Base-by-base conservation (phyloP, 768 basidiomycete genomes). In the Cyathus striatus region DNA sequence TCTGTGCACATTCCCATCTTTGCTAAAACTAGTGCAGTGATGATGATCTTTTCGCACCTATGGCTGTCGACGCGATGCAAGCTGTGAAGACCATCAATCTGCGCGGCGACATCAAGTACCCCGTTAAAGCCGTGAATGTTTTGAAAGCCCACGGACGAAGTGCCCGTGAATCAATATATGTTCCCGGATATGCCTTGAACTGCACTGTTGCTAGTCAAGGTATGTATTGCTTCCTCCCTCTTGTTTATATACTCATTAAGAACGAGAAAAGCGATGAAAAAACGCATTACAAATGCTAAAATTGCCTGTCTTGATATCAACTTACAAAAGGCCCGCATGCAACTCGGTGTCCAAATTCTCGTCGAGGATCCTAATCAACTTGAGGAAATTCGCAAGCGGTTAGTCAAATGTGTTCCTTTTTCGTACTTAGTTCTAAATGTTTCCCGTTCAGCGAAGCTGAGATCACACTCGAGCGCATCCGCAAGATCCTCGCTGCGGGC, bases 271-370 rank as follows among this genome's bases (percentile, higher is more conserved):
- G 96, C 95, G 3, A 99, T 99, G 96, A 98, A 95, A 68, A 95
- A 88, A 50, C 82, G 92, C 30, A 84, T 99, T 53, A 73, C 75
- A 5, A 86, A 84, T 52, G 96, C 96, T 17, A 98, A 97, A 68
- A 98, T 99, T 55, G 96, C 96, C 4, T 98, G 95, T 66, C 74
- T 99, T 46, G 96, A 99, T 60, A 98, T 99, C 62, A 97, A 99
- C 66, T 73, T 99, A 39, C 87, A 90, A 57, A 98, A 98, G 66
- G 72, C 88, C 27, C 83, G 96, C 30, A 97, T 99, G 96, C 94
- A 97, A 53, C 75, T 99, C 18, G 96, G 96, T 45, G 84, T 99
- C 2, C 96, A 99, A 59, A 94, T 99, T 58, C 76, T 97, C 36
- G 90, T 98, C 16, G 95, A 98, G 20, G 90, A 98, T 62, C 96